Percentiles rank a stretch among this genome's conserved stretches.
These are phyloP conservation scores for Fusarium siculi DNA, from an alignment of 2,329 filamentous ascomycete species.

Conservation along the genomic window DNA sequence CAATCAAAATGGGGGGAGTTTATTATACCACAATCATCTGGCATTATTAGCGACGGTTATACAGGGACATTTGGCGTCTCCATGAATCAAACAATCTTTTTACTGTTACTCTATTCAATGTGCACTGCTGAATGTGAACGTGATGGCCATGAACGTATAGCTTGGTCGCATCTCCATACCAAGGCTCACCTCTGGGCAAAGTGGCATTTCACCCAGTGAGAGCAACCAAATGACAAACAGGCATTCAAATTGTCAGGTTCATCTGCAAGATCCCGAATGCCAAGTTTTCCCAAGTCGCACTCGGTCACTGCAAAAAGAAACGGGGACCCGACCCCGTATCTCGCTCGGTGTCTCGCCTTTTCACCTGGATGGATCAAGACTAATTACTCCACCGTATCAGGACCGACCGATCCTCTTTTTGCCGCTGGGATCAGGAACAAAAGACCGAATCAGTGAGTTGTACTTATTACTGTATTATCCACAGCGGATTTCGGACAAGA, in stretches of 20 bases:
- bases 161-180: neutral
- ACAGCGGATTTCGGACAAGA: conserved; percentile 14
- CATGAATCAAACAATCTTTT: conserved; percentile 37
- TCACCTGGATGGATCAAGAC: conserved; percentile 3
- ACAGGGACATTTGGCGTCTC: conserved; percentile 29
- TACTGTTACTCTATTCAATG: neutral
- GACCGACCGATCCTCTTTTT: conserved; percentile 16
- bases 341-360: conserved; percentile 28
- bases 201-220: conserved; percentile 15
- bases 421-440: conserved; percentile 9
- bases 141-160: neutral
- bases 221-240: conserved; percentile 29
- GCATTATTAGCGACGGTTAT: conserved; percentile 44
- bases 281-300: conserved; percentile 17
- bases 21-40: conserved; percentile 35
- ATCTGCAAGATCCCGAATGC: conserved; percentile 34
- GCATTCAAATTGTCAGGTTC: conserved; percentile 12
- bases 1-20: conserved; percentile 21
- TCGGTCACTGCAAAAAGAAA: conserved; percentile 4
- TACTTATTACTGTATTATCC: neutral
- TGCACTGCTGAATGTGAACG: neutral
- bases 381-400: conserved; percentile 11
- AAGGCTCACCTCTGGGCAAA: conserved; percentile 5
- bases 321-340: neutral
- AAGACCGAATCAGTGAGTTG: neutral